Base-by-base conservation (phyloP, 495 filamentous ascomycete genomes). In the Neurospora africana region DNA sequence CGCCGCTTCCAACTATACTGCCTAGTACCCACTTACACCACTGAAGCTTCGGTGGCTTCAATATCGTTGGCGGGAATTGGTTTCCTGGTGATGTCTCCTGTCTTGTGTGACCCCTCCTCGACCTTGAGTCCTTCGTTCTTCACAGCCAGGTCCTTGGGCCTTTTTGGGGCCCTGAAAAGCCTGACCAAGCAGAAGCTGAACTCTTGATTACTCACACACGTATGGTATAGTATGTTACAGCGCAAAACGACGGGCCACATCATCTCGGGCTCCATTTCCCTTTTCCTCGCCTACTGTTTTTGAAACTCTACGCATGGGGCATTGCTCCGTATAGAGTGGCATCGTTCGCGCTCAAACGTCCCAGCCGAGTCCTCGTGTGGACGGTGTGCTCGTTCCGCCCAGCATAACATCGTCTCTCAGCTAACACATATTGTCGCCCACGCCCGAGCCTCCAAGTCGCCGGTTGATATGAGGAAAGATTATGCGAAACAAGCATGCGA, bases 331-430 rank as follows among this genome's bases (percentile, higher is more conserved):
- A 33, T 17, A 65, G 53, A 65, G 27, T 65, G 53, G 53, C 53
- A 65, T 65, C 27, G 27, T 33, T 65, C 27, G 53, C 27, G 53
- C 53, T 65, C 27, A 19, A 65, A 33, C 33, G 13, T 65, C 13
- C 27, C 53, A 61, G 53, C 53, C 13, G 5, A 61, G 23, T n/a
- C n/a, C 27, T 33, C 19, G 65, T 72, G 71, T 75, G 68, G 70
- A 69, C 75, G 27, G 68, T 75, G 71, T 75, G 41, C 70, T 72
- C 72, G 40, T 75, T 70, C 75, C 72, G 75, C 70, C 58, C 72
- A 77, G 76, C 75, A 75, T 79, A 53, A 69, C 74, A 80, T 78
- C 73, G 75, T 73, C 74, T 73, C 70, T 73, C 75, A 74, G 23
- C 53, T 61, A 30, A 61, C 53, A 61, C 47, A 33, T 65, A 61